A percentile compares a stretch with the other conserved stretches of the same genome.
These are phyloP conservation scores for Tolypocladium pustulatum DNA, from an alignment of 2,329 filamentous ascomycete species.

Conservation along the genomic window DNA sequence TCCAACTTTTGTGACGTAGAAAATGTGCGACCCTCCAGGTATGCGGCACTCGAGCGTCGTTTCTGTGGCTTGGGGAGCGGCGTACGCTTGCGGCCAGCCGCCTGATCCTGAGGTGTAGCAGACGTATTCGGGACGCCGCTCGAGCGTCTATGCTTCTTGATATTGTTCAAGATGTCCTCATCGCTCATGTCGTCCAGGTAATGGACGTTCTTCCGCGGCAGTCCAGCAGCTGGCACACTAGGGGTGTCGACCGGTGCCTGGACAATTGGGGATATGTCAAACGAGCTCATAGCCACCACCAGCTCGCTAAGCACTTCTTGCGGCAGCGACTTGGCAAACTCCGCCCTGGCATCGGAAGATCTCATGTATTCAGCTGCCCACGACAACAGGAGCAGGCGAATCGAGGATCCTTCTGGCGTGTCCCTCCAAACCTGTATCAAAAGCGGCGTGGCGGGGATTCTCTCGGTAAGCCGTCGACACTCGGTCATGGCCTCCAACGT, in stretches of 20 bases:
- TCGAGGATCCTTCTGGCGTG: slow-evolving; percentile 48
- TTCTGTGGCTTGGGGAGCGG: slow-evolving; percentile 24
- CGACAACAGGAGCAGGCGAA: slow-evolving; percentile 45
- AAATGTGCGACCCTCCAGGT: slow-evolving; percentile 20
- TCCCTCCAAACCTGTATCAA: slow-evolving; percentile 53
- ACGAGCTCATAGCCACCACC: slow-evolving; percentile 49
- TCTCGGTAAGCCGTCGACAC: slow-evolving; percentile 38
- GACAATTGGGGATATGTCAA: slow-evolving; percentile 28
- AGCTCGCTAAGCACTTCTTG: slow-evolving; percentile 53
- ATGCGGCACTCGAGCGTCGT: slow-evolving; percentile 20
- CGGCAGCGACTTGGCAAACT: slow-evolving; percentile 50
- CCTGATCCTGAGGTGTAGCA: slow-evolving; percentile 10
- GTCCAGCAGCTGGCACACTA: slow-evolving; percentile 7
- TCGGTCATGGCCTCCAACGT: slow-evolving; percentile 48
- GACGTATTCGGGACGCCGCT: slow-evolving; percentile 8
- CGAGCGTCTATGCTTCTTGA: slow-evolving; percentile 33
- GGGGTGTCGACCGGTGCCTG: slow-evolving; percentile 14
- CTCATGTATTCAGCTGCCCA: slow-evolving; percentile 57
- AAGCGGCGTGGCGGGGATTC: slow-evolving; percentile 47
- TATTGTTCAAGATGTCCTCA: slow-evolving; percentile 18
- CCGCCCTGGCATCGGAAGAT: slow-evolving; percentile 41
- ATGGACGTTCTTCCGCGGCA: slow-evolving; percentile 35
- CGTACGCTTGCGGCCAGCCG: slow-evolving; percentile 17
- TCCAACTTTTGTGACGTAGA: slow-evolving; percentile 36
- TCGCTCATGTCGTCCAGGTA: slow-evolving; percentile 35